phyloP scores from a whole-genome alignment of 306 rosid species.

The Oxytropis ochrocephala region DNA sequence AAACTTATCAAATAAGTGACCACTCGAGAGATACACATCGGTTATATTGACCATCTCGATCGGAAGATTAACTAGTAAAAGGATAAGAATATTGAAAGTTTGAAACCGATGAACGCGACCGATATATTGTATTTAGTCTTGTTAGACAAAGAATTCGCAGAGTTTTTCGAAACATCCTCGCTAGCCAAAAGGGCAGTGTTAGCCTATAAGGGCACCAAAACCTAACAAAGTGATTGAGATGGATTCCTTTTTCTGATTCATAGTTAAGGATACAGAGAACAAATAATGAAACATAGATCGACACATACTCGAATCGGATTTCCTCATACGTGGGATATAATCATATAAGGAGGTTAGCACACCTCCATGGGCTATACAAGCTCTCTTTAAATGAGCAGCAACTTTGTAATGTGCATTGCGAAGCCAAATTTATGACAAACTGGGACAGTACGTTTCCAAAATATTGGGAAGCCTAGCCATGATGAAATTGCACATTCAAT shows the following conservation, averaged over 20 bases:
- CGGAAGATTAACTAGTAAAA: conserved; percentile 15
- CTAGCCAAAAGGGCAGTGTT: conserved; percentile 26
- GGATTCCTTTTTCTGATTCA: not conserved
- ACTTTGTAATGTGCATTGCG: conserved; percentile 49
- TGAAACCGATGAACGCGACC: conserved; percentile 45
- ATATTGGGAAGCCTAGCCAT: conserved; percentile 79
- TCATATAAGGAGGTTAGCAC: conserved; percentile 67
- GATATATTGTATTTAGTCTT: conserved; percentile 47
- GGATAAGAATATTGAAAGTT: not conserved
- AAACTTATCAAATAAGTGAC: conserved; percentile 84
- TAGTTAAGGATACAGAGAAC: conserved; percentile 4
- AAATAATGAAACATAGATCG: conserved; percentile 6
- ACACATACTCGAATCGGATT: conserved; percentile 59
- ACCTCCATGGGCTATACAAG: conserved; percentile 84
- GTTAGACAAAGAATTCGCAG: conserved; percentile 27
- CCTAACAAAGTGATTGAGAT: not conserved
- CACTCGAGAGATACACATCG: conserved; percentile 82
- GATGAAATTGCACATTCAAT: conserved; percentile 21
- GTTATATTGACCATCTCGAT: conserved; percentile 25
- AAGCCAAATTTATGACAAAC: conserved; percentile 69
- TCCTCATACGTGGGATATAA: conserved; percentile 81
- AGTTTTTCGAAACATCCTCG: conserved; percentile 50
- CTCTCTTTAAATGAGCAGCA: conserved; percentile 73
- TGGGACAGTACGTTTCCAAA: conserved; percentile 86
- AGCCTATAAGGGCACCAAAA: not conserved